Conservation (phyloP, 2,329 filamentous ascomycete species). For the Phyllosticta paracitricarpa region DNA sequence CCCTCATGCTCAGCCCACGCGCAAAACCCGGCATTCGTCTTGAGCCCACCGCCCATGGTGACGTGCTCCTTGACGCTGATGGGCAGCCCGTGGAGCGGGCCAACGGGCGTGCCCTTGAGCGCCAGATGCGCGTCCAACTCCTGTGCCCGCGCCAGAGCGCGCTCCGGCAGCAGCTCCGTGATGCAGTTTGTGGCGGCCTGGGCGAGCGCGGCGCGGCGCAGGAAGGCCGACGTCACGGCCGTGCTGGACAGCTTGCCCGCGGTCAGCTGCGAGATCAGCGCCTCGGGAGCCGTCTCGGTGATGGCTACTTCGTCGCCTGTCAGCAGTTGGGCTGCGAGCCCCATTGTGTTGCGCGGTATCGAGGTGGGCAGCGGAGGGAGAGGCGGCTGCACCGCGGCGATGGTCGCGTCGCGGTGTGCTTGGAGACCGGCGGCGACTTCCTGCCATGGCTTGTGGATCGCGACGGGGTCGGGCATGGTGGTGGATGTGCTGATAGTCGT, state of each 20-base stretch:
- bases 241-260: slow-evolving; percentile 18
- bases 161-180: slow-evolving; percentile 29
- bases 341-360: slow-evolving; percentile 36
- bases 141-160: slow-evolving; percentile 25
- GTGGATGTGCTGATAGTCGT: neutral
- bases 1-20: slow-evolving; percentile 26
- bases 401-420: slow-evolving; percentile 36
- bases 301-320: slow-evolving; percentile 22
- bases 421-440: slow-evolving; percentile 38
- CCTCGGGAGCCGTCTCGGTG: slow-evolving; percentile 27
- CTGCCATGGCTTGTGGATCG: slow-evolving; percentile 29
- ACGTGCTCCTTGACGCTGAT: slow-evolving; percentile 42
- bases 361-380: slow-evolving; percentile 27
- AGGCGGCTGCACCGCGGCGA: slow-evolving; percentile 32
- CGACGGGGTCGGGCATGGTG: neutral
- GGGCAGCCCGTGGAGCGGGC: slow-evolving; percentile 41
- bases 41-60: slow-evolving; percentile 37
- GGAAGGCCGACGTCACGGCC: slow-evolving; percentile 45
- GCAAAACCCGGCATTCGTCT: slow-evolving; percentile 41
- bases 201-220: slow-evolving; percentile 43
- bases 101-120: slow-evolving; percentile 27
- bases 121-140: slow-evolving; percentile 23
- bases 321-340: slow-evolving; percentile 34
- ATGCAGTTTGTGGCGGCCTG: slow-evolving; percentile 45
- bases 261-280: slow-evolving; percentile 20